Evolutionary conservation across 1,284 basidiomycete species (phyloP), one percentile per base, ranked within the genome.

Genomic region (Ceratorhiza oryzae-sativae): DNA sequence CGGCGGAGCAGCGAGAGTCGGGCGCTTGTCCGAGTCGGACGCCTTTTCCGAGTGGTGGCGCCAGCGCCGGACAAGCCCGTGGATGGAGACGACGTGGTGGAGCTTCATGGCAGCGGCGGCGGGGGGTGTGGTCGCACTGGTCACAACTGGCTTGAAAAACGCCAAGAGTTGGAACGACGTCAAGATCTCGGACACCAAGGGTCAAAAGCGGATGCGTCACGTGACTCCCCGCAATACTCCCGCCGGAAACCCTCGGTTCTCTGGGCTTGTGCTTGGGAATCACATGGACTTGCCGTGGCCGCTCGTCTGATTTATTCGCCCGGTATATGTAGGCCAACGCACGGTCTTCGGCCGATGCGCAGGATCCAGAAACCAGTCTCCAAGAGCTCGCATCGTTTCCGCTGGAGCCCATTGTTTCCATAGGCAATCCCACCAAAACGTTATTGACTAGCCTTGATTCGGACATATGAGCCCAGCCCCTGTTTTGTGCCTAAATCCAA

Each of bases 61-160:
- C 67, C 67, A 70, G 39, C 67, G 67, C 18, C 18, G 41, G 25
- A 70, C 67, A 27, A 70, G 55, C 9, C 55, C 42, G 27, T 70
- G 55, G 18, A 70, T 42, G 20, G 42, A 53, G 27, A 53, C 51
- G 42, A 70, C 56, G n/a, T 70, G 67, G 55, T 70, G 51, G 9
- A 70, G 42, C 55, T 70, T 70, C 67, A 70, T 70, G 0, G 67
- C 48, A 15, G 67, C 45, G 23, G 45, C 20, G 8, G 36, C 8
- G 36, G 13, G 8, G 36, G 36, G 36, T 39, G 36, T 30, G 61
- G 61, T 53, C 15, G 49, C 46, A 18, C 23, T 20, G 30, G 30
- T 56, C 15, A 32, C 3, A 6, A 3, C 20, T 36, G 53, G 49
- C 23, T 30, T 53, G 49, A 30, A 8, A 27, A 25, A 15, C 53